Percentiles rank a stretch among this genome's conserved stretches.
These are phyloP conservation scores for Xylaria sp. DNA, from an alignment of 2,329 filamentous ascomycete species.

Conservation along the genomic window DNA sequence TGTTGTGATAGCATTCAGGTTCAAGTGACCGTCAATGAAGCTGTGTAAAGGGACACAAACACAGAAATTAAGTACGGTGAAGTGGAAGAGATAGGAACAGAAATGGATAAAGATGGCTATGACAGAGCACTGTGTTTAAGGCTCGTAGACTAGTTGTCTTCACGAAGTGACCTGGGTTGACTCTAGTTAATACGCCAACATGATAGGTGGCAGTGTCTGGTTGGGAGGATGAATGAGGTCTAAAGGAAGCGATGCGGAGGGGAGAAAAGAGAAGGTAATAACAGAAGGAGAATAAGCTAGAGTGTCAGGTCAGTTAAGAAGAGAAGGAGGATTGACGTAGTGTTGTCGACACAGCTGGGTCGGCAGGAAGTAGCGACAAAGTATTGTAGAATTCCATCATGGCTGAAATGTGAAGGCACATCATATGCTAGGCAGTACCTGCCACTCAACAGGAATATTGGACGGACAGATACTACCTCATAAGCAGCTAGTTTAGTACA, in stretches of 20 bases:
- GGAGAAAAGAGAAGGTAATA: not conserved
- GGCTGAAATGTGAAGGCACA: slow-evolving; percentile 6
- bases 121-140: not conserved
- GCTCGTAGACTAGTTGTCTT: not conserved
- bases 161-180: not conserved
- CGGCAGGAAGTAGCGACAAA: not conserved
- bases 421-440: not conserved
- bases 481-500: not conserved
- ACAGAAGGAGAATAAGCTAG: not conserved
- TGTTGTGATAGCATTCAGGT: not conserved
- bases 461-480: not conserved
- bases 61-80: not conserved
- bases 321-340: not conserved
- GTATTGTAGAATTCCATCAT: not conserved
- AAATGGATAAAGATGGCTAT: not conserved
- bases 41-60: not conserved
- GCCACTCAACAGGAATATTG: not conserved
- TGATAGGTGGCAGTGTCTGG: not conserved
- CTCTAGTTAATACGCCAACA: not conserved
- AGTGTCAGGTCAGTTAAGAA: not conserved
- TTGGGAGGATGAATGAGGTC: not conserved
- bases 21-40: not conserved
- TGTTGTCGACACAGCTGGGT: not conserved
- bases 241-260: not conserved
- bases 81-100: not conserved